phyloP scores from a whole-genome alignment of 164 flowering plant species.

The Cinnamomum chago region DNA sequence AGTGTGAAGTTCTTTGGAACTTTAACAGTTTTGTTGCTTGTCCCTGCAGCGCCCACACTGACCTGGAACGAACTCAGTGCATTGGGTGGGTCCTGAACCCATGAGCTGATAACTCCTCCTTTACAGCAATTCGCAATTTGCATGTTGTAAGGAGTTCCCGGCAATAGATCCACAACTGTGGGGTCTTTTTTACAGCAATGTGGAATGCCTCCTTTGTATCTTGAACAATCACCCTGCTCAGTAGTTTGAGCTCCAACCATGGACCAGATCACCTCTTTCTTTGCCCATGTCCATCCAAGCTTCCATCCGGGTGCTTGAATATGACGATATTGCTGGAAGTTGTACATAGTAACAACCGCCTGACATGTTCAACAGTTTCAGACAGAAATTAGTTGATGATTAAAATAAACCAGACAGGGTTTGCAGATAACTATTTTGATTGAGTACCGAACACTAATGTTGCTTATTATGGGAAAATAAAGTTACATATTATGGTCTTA shows the following conservation, averaged over 20 bases:
- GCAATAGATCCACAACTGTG: conserved; percentile 65
- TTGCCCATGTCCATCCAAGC: conserved; percentile 82
- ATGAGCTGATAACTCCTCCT: conserved; percentile 68
- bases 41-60: conserved; percentile 73
- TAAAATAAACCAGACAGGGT: too few species aligned
- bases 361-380: conserved; percentile 18
- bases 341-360: conserved; percentile 76
- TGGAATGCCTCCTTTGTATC: conserved; percentile 62
- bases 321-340: conserved; percentile 81
- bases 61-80: conserved; percentile 60
- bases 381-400: conserved; percentile 1
- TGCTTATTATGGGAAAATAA: neutral
- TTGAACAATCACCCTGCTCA: conserved; percentile 84
- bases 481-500: neutral
- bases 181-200: conserved; percentile 76
- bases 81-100: conserved; percentile 65
- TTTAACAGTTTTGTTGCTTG: conserved; percentile 55
- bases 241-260: conserved; percentile 71
- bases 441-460: neutral
- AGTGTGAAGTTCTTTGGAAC: conserved; percentile 67
- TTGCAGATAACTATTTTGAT: neutral
- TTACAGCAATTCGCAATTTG: conserved; percentile 71
- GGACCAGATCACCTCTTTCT: conserved; percentile 80
- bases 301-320: conserved; percentile 79
- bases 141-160: conserved; percentile 69